Conservation (phyloP, 2,329 filamentous ascomycete species). For the Calonectria fujianensis region DNA sequence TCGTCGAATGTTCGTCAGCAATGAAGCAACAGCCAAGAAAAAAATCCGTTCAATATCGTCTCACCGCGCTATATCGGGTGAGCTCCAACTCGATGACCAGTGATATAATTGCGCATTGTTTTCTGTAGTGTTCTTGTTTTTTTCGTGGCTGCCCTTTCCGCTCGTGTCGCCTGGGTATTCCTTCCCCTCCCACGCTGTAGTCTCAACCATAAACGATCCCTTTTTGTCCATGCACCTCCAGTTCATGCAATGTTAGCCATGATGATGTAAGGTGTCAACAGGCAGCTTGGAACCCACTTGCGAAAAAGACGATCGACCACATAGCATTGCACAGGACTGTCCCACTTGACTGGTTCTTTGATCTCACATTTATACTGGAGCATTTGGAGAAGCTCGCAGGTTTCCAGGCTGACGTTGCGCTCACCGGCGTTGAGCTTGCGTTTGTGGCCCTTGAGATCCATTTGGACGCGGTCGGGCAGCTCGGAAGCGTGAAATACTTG, state of each 20-base stretch:
- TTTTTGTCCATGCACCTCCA: slow-evolving; percentile 70
- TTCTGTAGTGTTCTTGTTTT: slow-evolving; percentile 44
- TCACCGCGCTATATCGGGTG: slow-evolving; percentile 56
- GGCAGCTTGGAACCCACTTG: slow-evolving; percentile 65
- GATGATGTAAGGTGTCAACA: slow-evolving; percentile 6
- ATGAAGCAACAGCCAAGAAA: not conserved
- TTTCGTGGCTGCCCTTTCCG: slow-evolving; percentile 38
- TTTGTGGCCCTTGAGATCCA: slow-evolving; percentile 68
- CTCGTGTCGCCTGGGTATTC: slow-evolving; percentile 41
- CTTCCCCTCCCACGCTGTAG: slow-evolving; percentile 76
- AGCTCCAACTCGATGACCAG: slow-evolving; percentile 61
- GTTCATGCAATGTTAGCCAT: slow-evolving; percentile 19
- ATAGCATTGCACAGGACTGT: slow-evolving; percentile 73
- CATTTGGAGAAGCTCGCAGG: slow-evolving; percentile 75
- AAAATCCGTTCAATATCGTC: not conserved
- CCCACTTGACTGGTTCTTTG: slow-evolving; percentile 65
- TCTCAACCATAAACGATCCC: slow-evolving; percentile 77
- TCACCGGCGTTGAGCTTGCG: slow-evolving; percentile 68
- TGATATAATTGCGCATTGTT: slow-evolving; percentile 53
- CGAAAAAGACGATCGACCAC: slow-evolving; percentile 77
- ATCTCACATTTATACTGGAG: slow-evolving; percentile 78
- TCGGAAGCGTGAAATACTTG: slow-evolving; percentile 72
- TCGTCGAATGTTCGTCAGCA: not conserved
- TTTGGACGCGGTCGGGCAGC: slow-evolving; percentile 70
- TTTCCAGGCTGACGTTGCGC: slow-evolving; percentile 69